phyloP scores from a whole-genome alignment of 2,329 filamentous ascomycete species.

The Lachnellula occidentalis region DNA sequence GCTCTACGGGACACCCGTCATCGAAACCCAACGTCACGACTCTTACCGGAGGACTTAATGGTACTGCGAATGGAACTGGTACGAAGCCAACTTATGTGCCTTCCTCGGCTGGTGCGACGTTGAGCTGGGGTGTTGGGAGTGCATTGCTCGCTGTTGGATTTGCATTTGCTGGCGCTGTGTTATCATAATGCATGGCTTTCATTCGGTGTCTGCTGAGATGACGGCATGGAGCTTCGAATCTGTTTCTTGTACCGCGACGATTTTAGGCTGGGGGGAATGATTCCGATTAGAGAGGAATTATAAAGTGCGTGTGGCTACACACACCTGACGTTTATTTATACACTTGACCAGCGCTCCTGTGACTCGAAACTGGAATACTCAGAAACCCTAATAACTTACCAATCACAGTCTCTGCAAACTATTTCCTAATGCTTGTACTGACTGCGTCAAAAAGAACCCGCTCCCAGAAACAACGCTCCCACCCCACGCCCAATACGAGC shows the following conservation, averaged over 20 bases:
- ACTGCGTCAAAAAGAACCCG: too few relatives aligned
- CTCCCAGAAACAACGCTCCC: too few relatives aligned
- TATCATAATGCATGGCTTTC: neutral
- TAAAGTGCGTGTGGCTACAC: neutral
- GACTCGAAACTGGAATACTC: too few relatives aligned
- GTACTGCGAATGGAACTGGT: neutral
- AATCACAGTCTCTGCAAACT: too few relatives aligned
- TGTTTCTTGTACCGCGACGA: neutral
- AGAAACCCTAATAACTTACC: too few relatives aligned
- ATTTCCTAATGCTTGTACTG: too few relatives aligned
- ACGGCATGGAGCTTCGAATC: neutral
- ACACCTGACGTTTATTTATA: neutral
- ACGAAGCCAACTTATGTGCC: neutral
- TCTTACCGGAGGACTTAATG: neutral
- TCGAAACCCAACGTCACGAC: neutral
- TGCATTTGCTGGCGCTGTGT: neutral
- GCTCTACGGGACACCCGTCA: neutral
- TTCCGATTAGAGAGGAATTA: neutral
- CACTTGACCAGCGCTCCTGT: neutral
- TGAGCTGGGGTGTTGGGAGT: neutral
- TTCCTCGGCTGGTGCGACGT: neutral
- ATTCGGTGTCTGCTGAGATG: neutral
- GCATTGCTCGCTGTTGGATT: neutral
- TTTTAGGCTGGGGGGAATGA: neutral
- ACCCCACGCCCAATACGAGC: too few relatives aligned